These are phyloP conservation scores for Fusarium bulbicola DNA, from an alignment of 2,329 filamentous ascomycete genomes.

Conservation along the genomic window DNA sequence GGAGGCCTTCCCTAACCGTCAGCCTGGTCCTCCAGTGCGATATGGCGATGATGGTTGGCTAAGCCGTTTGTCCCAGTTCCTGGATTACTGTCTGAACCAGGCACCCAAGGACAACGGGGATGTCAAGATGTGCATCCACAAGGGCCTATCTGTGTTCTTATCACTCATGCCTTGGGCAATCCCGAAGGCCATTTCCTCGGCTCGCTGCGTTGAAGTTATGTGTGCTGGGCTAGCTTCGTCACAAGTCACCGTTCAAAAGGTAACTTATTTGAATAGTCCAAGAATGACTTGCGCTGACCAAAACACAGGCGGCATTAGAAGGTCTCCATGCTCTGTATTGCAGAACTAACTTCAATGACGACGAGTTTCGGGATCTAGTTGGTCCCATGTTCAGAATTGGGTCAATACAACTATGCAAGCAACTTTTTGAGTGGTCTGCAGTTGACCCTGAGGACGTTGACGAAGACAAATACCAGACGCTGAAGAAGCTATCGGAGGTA, in stretches of 20 bases:
- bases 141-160: constrained; percentile 78
- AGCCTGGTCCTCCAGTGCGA: constrained; percentile 73
- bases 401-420: constrained; percentile 75
- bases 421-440: constrained; percentile 81
- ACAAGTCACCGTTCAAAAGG: constrained; percentile 78
- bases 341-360: constrained; percentile 76
- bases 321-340: constrained; percentile 84
- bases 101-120: constrained; percentile 72
- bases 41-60: constrained; percentile 90
- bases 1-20: constrained; percentile 79
- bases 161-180: constrained; percentile 89
- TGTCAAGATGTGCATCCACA: constrained; percentile 75
- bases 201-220: constrained; percentile 75
- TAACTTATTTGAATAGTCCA: constrained; percentile 43
- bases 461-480: constrained; percentile 89
- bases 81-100: constrained; percentile 76
- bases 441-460: constrained; percentile 86
- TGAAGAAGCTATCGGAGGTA: constrained; percentile 95
- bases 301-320: constrained; percentile 76
- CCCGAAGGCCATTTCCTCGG: constrained; percentile 78
- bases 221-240: constrained; percentile 75
- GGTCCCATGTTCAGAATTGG: constrained; percentile 80
- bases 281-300: constrained; percentile 12
- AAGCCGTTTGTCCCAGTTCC: constrained; percentile 75
- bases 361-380: constrained; percentile 81